phyloP scores from a whole-genome alignment of 495 filamentous ascomycete species.

The Aspergillus ellipticus region DNA sequence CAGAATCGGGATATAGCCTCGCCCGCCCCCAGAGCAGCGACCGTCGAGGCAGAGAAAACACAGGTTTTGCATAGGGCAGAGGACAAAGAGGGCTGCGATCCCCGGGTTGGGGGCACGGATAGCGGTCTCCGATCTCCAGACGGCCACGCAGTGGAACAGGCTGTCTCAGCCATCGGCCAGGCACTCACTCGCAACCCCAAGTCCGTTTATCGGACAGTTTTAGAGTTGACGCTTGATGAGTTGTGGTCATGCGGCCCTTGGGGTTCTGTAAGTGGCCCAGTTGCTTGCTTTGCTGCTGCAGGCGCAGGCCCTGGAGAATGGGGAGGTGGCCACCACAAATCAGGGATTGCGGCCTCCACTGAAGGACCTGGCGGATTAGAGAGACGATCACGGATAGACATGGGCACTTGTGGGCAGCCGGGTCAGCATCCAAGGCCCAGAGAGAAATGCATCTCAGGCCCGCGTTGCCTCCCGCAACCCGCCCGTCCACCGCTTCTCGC shows the following conservation, averaged over 20 bases:
- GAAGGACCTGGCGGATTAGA: too few species aligned
- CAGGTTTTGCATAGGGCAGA: neutral
- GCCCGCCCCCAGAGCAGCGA: too few species aligned
- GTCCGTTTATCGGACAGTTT: neutral
- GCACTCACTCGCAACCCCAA: too few species aligned
- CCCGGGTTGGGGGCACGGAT: neutral
- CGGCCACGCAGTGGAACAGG: neutral
- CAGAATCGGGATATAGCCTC: neutral
- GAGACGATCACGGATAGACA: too few species aligned
- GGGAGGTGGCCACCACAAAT: neutral
- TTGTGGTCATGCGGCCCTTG: slow-evolving; percentile 1
- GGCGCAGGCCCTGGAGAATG: neutral
- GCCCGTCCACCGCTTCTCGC: slow-evolving; percentile 39
- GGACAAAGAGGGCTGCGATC: neutral
- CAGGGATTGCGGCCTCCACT: neutral
- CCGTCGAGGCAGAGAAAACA: too few species aligned
- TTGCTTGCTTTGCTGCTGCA: neutral
- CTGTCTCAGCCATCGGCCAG: neutral
- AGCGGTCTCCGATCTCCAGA: neutral
- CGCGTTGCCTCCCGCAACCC: slow-evolving; percentile 47
- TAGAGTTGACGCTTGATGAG: slow-evolving; percentile 3
- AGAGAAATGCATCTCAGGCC: slow-evolving; percentile 21
- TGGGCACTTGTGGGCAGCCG: too few species aligned
- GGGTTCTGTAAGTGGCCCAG: neutral
- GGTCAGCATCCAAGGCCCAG: too few species aligned